Percentiles rank a stretch among this genome's conserved stretches.
phyloP scores from a whole-genome alignment of 2,329 filamentous ascomycete genomes.

The Neopestalotiopsis sp. region DNA sequence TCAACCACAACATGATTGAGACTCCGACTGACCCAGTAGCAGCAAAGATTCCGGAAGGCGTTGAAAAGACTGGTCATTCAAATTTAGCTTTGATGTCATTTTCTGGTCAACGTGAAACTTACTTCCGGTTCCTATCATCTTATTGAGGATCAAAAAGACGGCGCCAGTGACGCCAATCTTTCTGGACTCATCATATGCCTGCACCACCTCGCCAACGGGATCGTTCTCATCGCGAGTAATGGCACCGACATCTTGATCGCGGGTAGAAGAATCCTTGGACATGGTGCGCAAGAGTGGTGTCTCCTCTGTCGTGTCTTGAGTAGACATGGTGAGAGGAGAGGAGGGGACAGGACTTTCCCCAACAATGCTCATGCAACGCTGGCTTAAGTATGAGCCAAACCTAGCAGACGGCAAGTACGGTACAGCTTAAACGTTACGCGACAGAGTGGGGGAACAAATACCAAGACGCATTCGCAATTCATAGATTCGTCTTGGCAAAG shows the following conservation, averaged over 20 bases:
- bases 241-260: not conserved
- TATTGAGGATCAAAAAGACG: slow-evolving; percentile 61
- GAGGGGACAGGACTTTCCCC: not conserved
- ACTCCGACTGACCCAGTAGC: slow-evolving; percentile 58
- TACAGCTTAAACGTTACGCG: slow-evolving; percentile 1
- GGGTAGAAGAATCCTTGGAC: slow-evolving; percentile 8
- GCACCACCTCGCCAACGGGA: slow-evolving; percentile 28
- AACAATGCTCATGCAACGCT: not conserved
- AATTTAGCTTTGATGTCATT: not conserved
- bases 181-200: slow-evolving; percentile 38
- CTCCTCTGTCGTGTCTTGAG: not conserved
- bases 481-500: not conserved
- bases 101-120: slow-evolving; percentile 29
- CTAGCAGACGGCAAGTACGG: not conserved
- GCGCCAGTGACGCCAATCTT: slow-evolving; percentile 60
- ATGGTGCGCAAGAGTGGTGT: slow-evolving; percentile 12
- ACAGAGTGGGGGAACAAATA: not conserved
- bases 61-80: slow-evolving; percentile 55
- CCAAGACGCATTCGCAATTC: not conserved
- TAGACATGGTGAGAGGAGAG: not conserved
- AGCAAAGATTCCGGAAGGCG: slow-evolving; percentile 57
- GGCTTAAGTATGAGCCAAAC: slow-evolving; percentile 1
- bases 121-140: slow-evolving; percentile 66
- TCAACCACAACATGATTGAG: slow-evolving; percentile 42
- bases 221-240: slow-evolving; percentile 19